Evolutionary conservation across 164 flowering plant species (phyloP).

Genomic region (Liriodendron chinense): DNA sequence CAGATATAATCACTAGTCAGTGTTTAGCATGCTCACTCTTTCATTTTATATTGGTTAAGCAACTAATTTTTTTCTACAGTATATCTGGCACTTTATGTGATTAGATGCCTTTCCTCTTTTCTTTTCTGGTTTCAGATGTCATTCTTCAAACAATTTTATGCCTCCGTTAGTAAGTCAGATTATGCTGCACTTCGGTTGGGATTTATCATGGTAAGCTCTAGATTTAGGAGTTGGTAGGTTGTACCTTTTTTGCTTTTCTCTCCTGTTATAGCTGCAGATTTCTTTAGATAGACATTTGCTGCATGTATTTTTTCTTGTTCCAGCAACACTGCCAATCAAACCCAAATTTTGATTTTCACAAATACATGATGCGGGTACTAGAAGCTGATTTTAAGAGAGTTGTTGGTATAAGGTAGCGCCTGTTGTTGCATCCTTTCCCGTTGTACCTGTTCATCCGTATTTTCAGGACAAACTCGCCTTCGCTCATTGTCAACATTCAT

Average conservation of each 20-base stretch:
- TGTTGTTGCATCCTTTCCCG: not conserved
- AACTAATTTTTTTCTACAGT: no score
- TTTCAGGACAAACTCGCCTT: not conserved
- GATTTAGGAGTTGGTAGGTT: not conserved
- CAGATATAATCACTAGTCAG: no score
- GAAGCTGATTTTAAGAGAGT: conserved; percentile 85
- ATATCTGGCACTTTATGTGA: not conserved
- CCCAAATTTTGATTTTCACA: conserved; percentile 77
- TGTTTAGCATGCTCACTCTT: no score
- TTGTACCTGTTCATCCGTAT: not conserved
- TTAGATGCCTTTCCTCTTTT: not conserved
- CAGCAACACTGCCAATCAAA: conserved; percentile 70
- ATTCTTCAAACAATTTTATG: conserved; percentile 78
- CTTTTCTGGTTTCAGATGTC: conserved; percentile 42
- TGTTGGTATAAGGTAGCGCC: conserved; percentile 77
- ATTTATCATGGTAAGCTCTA: conserved; percentile 60
- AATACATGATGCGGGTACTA: conserved; percentile 83
- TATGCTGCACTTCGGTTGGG: conserved; percentile 71
- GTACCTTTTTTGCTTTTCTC: not conserved
- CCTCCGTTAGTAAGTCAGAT: conserved; percentile 73
- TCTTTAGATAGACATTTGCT: not conserved
- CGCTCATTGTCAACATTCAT: conserved; percentile 9
- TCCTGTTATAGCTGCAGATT: conserved; percentile 1
- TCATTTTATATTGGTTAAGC: no score
- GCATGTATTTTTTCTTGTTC: conserved; percentile 6